Evolutionary conservation across 352 stramenopile genomes (phyloP).

Genomic region (Thraustochytrium striatum): DNA sequence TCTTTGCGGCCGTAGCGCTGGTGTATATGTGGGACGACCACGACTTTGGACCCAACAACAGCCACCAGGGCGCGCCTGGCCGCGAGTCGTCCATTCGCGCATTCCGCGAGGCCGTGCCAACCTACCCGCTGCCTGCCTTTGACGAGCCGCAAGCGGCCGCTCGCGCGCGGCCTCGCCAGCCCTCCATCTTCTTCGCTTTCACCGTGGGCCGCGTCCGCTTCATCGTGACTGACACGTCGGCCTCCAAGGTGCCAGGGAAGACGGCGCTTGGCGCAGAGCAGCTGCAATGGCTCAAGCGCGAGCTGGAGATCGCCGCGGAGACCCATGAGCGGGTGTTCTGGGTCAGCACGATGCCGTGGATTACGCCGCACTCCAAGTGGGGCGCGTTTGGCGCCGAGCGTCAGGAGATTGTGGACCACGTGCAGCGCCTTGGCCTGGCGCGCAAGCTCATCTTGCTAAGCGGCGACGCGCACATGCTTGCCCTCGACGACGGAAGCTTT

Average conservation of each 20-base stretch:
- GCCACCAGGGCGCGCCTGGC: conserved; percentile 67
- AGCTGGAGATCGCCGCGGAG: conserved; percentile 63
- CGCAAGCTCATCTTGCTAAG: conserved; percentile 69
- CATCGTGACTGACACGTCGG: conserved; percentile 72
- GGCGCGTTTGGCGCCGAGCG: conserved; percentile 71
- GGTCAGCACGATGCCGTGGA: conserved; percentile 78
- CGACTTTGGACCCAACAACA: conserved; percentile 80
- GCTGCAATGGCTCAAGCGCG: conserved; percentile 76
- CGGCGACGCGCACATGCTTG: conserved; percentile 80
- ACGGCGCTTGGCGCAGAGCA: conserved; percentile 73
- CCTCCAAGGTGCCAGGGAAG: conserved; percentile 67
- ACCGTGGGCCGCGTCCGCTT: conserved; percentile 75
- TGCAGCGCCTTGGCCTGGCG: conserved; percentile 51
- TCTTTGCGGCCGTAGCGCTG: conserved; percentile 61
- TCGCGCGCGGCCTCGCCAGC: conserved; percentile 53
- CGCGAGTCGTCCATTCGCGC: conserved; percentile 68
- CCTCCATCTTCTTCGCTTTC: conserved; percentile 58
- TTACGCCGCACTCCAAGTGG: conserved; percentile 77
- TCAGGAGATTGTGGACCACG: conserved; percentile 65
- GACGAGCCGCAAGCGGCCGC: background rate
- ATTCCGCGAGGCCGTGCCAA: conserved; percentile 72
- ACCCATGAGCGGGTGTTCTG: conserved; percentile 71
- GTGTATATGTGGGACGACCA: conserved; percentile 84
- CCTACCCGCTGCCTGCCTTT: conserved; percentile 61
- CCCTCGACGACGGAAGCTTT: conserved; percentile 70